Base-by-base conservation (phyloP, 805 yeast genomes). In the Yamadazyma tumulicola region DNA sequence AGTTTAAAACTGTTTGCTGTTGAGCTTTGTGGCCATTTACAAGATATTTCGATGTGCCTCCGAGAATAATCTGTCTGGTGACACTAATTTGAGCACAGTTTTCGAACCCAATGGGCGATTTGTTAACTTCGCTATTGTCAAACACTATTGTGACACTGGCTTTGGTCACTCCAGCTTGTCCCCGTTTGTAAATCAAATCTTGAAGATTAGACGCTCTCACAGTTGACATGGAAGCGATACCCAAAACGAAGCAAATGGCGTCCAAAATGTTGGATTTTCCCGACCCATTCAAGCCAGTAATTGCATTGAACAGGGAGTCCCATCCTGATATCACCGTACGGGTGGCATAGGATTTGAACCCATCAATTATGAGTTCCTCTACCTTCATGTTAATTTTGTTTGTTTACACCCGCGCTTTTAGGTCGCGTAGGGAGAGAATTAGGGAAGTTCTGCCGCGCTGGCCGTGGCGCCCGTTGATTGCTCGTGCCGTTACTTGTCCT, bases 161-260 rank as follows among this genome's bases (percentile, higher is more conserved):
- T 55, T 87, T 89, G 1, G 97, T 89, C 10, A 91, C 91, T 46
- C 97, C 97, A 0, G 98, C 97, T 57, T 93, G 98, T 9, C 98
- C 98, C 48, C 97, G 77, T 51, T 93, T 93, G 57, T 93, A 93
- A 32, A 93, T 93, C 54, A 93, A 74, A 58, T 93, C 99, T 53
- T 91, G 97, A 26, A 89, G 66, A 52, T 82, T 89, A 5, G 87
- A 81, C 0, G 98, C 99, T 54, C 99, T 72, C 18, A 94, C 96
- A 0, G 95, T 85, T n/a, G 85, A 57, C 93, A 91, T 88, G 9
- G 95, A 79, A 1, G 96, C 81, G 41, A 93, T 89, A 36, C 99
- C 99, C 21, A 93, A 69, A n/a, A 94, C 99, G 60, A 93, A 93
- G 61, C 98, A 93, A 38, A 93, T 91, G 37, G 99, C 95, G 60